Conservation (phyloP, 2,329 filamentous ascomycete species). For the Diaporthe australafricana region DNA sequence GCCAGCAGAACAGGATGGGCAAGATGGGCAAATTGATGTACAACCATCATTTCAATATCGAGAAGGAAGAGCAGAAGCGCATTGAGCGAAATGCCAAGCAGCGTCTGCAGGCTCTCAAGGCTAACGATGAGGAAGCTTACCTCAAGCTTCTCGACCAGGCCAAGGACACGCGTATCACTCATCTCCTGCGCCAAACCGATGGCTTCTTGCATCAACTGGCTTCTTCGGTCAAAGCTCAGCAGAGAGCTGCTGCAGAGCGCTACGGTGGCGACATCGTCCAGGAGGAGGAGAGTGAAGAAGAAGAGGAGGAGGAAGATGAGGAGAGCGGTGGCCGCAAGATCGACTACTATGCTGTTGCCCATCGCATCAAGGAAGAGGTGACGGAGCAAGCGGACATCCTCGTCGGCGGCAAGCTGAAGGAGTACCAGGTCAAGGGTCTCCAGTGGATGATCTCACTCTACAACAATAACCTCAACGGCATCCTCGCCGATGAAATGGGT, state of each 20-base stretch:
- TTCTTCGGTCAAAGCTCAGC: slow-evolving; percentile 92
- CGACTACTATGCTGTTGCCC: slow-evolving; percentile 98
- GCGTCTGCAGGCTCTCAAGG: slow-evolving; percentile 97
- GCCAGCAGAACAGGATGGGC: slow-evolving; percentile 79
- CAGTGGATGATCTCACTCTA: slow-evolving; percentile 99
- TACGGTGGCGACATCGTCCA: slow-evolving; percentile 74
- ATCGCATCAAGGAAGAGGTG: slow-evolving; percentile 94
- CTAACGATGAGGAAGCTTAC: slow-evolving; percentile 99
- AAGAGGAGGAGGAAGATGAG: slow-evolving; percentile 75
- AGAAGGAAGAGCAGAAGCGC: slow-evolving; percentile 99
- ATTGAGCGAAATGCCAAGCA: slow-evolving; percentile 98
- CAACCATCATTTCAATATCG: slow-evolving; percentile 91
- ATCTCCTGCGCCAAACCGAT: slow-evolving; percentile 95
- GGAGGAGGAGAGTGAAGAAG: slow-evolving; percentile 58
- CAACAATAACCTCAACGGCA: slow-evolving; percentile 99
- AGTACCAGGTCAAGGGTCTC: slow-evolving; percentile 97
- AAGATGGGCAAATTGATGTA: slow-evolving; percentile 93
- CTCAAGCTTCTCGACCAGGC: slow-evolving; percentile 97
- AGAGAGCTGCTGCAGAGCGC: slow-evolving; percentile 82
- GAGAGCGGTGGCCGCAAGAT: slow-evolving; percentile 83
- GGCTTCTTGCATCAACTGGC: slow-evolving; percentile 97
- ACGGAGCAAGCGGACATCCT: slow-evolving; percentile 84
- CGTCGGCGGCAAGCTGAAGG: slow-evolving; percentile 92
- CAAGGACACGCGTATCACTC: slow-evolving; percentile 99
- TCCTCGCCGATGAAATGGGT: slow-evolving; percentile 99